These are phyloP conservation scores for Trifolium fragiferum DNA, from an alignment of 306 rosid genomes.

Conservation along the genomic window DNA sequence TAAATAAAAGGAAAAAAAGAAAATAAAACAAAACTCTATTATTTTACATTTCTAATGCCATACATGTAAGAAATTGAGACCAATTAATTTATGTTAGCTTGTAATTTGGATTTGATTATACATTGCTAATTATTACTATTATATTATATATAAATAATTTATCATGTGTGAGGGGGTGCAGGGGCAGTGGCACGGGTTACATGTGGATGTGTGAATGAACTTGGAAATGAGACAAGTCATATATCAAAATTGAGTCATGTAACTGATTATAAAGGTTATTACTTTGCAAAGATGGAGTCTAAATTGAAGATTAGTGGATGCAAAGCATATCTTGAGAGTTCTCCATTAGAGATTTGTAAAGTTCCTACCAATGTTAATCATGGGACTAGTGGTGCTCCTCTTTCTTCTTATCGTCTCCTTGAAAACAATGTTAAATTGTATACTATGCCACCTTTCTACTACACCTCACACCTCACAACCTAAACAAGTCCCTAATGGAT, in stretches of 20 bases:
- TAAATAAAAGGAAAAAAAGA: too few relatives aligned
- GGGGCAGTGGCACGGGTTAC: constrained; percentile 59
- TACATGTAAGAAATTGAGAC: background rate
- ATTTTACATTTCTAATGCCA: background rate
- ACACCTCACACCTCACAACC: constrained; percentile 46
- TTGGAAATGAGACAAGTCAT: constrained; percentile 43
- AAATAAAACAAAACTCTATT: background rate
- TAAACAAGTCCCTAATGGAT: constrained; percentile 36
- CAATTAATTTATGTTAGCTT: background rate
- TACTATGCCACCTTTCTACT: constrained; percentile 59
- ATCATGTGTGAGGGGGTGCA: constrained; percentile 15
- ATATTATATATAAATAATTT: background rate
- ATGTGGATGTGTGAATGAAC: constrained; percentile 48
- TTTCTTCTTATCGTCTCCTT: constrained; percentile 48
- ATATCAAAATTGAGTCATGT: constrained; percentile 40
- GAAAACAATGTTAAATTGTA: constrained; percentile 40
- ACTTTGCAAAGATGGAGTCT: constrained; percentile 32
- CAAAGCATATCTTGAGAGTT: constrained; percentile 48
- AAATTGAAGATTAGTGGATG: constrained; percentile 50
- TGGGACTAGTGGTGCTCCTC: constrained; percentile 51
- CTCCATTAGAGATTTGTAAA: constrained; percentile 53
- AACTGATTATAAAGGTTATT: constrained; percentile 60
- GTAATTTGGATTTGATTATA: background rate
- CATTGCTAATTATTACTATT: background rate
- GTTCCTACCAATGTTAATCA: constrained; percentile 54